phyloP scores from a whole-genome alignment of 805 yeast species.

The Pichia californica region DNA sequence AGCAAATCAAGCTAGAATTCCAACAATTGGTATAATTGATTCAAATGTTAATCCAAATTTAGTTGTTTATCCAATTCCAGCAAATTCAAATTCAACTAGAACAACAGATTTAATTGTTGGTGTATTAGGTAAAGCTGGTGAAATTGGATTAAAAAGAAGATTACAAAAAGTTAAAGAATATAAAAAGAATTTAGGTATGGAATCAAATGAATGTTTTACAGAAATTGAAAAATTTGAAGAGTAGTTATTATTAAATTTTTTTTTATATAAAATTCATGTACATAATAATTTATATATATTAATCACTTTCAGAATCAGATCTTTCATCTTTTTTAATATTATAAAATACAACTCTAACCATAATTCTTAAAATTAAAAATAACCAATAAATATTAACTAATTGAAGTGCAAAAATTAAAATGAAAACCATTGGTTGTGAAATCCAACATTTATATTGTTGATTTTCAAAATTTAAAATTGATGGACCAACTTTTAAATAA shows the following conservation, averaged over 20 bases:
- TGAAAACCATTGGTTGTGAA: constrained; percentile 84
- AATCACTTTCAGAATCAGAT: constrained; percentile 75
- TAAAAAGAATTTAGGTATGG: constrained; percentile 27
- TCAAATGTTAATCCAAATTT: constrained; percentile 87
- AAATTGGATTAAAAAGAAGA: constrained; percentile 62
- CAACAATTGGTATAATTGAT: constrained; percentile 90
- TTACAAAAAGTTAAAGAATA: constrained; percentile 33
- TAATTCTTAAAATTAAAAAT: constrained; percentile 69
- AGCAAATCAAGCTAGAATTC: constrained; percentile 75
- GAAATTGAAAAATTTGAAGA: constrained; percentile 4
- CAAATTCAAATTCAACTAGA: constrained; percentile 87
- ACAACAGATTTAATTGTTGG: constrained; percentile 77
- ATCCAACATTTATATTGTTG: constrained; percentile 97
- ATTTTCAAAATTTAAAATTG: constrained; percentile 71
- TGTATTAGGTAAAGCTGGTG: constrained; percentile 78
- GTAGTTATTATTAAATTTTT: not conserved
- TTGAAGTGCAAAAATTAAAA: constrained; percentile 72
- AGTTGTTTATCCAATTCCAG: constrained; percentile 93
- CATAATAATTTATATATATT: constrained; percentile 11
- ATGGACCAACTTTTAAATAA: constrained; percentile 80
- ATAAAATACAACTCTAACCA: constrained; percentile 53
- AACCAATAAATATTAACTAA: constrained; percentile 87
- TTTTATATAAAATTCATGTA: not conserved
- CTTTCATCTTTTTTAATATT: constrained; percentile 74
- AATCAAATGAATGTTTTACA: constrained; percentile 16